These are phyloP conservation scores for Mucor sp. DNA, from an alignment of 371 early-diverging fungal genomes.

Conservation along the genomic window DNA sequence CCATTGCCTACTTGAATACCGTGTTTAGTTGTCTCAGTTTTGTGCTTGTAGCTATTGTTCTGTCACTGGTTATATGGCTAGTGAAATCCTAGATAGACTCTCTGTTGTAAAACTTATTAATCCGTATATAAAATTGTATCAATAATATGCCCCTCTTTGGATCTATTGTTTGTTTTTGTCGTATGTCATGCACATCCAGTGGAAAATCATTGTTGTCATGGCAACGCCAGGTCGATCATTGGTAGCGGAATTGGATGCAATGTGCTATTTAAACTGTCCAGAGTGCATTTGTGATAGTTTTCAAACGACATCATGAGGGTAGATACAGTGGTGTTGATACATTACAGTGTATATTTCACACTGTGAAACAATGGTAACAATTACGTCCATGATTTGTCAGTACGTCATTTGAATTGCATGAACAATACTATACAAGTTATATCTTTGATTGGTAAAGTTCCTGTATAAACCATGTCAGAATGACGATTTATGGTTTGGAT, in stretches of 20 bases:
- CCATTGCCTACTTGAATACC: slow-evolving; percentile 12
- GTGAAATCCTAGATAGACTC: neutral
- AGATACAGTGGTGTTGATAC: no score
- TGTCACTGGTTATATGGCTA: slow-evolving; percentile 8
- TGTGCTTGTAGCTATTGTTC: neutral
- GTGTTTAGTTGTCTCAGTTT: slow-evolving; percentile 12
- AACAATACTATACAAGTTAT: neutral
- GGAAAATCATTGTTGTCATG: neutral
- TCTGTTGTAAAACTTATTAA: neutral
- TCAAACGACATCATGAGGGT: no score
- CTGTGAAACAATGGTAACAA: neutral
- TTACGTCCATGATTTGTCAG: neutral
- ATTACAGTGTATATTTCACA: neutral
- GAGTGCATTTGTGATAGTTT: no score
- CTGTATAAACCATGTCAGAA: neutral
- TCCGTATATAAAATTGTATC: neutral
- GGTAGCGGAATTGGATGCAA: neutral
- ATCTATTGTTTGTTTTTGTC: neutral
- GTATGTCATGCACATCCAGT: neutral
- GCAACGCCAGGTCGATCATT: neutral
- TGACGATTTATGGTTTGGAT: neutral
- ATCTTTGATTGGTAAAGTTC: slow-evolving; percentile 2
- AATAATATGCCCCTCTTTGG: neutral
- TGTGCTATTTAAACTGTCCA: no score
- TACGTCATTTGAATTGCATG: slow-evolving; percentile 1